Percentiles rank a stretch among this genome's conserved stretches.
Evolutionary conservation across 352 stramenopile species (phyloP).

Genomic region (Achlya hypogyna): DNA sequence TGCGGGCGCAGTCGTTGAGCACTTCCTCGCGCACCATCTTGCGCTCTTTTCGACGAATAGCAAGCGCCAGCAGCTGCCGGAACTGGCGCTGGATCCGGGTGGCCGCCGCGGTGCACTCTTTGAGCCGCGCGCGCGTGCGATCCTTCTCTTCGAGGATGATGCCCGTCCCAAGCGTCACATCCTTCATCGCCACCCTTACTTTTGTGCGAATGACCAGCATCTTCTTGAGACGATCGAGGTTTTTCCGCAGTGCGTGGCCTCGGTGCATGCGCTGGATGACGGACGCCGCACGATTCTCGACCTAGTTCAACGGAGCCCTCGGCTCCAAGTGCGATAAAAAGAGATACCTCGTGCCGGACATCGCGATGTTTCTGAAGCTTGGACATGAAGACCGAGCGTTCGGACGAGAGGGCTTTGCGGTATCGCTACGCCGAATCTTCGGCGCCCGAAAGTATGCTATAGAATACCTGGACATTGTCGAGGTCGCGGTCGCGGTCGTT

Average conservation of each 20-base stretch:
- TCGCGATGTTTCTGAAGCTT: constrained; percentile 27
- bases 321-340: background rate
- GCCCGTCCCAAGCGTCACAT: constrained; percentile 51
- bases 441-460: background rate
- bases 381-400: constrained; percentile 41
- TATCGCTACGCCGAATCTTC: constrained; percentile 23
- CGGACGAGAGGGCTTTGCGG: constrained; percentile 28
- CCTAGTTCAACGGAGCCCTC: background rate
- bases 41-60: constrained; percentile 28
- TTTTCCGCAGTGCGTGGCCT: constrained; percentile 37
- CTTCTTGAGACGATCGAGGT: constrained; percentile 37
- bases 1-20: constrained; percentile 10
- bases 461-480: constrained; percentile 6
- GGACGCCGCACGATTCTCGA: constrained; percentile 37
- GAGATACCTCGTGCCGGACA: constrained; percentile 23
- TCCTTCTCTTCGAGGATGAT: constrained; percentile 58
- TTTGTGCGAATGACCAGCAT: constrained; percentile 55
- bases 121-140: constrained; percentile 24
- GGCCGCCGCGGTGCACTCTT: constrained; percentile 25
- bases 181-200: constrained; percentile 44
- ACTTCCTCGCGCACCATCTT: constrained; percentile 25
- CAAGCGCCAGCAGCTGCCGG: constrained; percentile 25
- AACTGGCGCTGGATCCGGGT: constrained; percentile 32
- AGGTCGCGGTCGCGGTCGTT: constrained; percentile 21
- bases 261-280: constrained; percentile 47